These are phyloP conservation scores for Diaporthe sp. DNA, from an alignment of 2,329 filamentous ascomycete species.

Conservation along the genomic window DNA sequence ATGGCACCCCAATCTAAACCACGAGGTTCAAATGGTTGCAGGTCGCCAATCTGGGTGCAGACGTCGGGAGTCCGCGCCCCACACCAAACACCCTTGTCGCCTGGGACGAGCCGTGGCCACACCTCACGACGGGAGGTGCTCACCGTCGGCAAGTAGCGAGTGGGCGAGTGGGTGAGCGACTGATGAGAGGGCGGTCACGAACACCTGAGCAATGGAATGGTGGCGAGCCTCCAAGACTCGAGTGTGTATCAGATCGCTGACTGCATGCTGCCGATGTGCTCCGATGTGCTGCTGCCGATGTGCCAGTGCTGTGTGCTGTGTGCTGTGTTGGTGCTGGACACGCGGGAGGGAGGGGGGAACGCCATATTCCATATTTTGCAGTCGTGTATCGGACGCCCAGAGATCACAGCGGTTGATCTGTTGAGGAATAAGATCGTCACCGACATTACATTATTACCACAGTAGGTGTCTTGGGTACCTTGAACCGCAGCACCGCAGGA, in stretches of 20 bases:
- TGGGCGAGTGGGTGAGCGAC: not conserved
- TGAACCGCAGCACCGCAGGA: not conserved
- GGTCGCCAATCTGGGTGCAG: slow-evolving; percentile 20
- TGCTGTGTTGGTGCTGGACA: not conserved
- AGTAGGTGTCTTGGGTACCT: not conserved
- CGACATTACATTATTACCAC: not conserved
- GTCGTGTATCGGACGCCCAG: slow-evolving; percentile 4
- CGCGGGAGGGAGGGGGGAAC: not conserved
- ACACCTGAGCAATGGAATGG: not conserved
- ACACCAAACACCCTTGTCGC: slow-evolving; percentile 16
- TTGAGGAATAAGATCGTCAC: slow-evolving; percentile 4
- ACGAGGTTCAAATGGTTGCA: slow-evolving; percentile 23
- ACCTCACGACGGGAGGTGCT: not conserved
- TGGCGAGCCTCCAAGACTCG: not conserved
- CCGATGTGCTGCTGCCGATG: not conserved
- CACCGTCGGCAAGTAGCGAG: not conserved
- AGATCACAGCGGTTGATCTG: not conserved
- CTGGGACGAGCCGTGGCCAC: slow-evolving; percentile 18
- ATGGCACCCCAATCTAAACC: slow-evolving; percentile 22
- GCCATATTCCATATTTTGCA: slow-evolving; percentile 12
- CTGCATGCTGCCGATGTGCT: slow-evolving; percentile 8
- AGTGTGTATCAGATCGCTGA: slow-evolving; percentile 24
- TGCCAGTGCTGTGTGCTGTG: no score
- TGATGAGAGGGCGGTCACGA: not conserved
- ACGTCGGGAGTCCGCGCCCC: slow-evolving; percentile 7